These are phyloP conservation scores for Apiotrichum veenhuisii DNA, from an alignment of 1,284 basidiomycete genomes.

Conservation along the genomic window DNA sequence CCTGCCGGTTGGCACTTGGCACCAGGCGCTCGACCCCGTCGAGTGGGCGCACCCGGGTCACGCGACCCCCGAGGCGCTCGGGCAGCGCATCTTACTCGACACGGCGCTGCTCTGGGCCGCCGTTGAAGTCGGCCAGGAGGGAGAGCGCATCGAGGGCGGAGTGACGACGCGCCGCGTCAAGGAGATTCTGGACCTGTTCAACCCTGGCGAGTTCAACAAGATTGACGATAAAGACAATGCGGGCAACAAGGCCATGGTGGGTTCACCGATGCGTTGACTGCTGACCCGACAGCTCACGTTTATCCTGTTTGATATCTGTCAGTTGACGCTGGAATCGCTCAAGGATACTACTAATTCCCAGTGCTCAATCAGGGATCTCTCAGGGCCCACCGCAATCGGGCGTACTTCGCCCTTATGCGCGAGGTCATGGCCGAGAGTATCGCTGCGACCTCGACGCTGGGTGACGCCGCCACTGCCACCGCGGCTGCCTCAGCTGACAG, in stretches of 20 bases:
- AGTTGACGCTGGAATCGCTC: background rate
- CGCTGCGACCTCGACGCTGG: background rate
- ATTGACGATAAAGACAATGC: slow-evolving; percentile 17
- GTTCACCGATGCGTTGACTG: background rate
- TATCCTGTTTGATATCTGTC: background rate
- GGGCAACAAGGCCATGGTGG: slow-evolving; percentile 23
- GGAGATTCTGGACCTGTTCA: background rate
- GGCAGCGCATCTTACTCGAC: slow-evolving; percentile 33
- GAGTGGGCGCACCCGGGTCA: slow-evolving; percentile 25
- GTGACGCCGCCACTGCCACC: background rate
- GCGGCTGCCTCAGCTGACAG: background rate
- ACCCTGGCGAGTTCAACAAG: background rate
- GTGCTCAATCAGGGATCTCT: background rate
- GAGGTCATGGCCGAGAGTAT: background rate
- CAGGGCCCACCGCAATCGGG: background rate
- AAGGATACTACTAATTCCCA: background rate
- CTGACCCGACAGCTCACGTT: slow-evolving; percentile 1
- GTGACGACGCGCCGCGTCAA: slow-evolving; percentile 1
- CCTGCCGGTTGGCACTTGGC: slow-evolving; percentile 19
- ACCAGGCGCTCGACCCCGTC: slow-evolving; percentile 19
- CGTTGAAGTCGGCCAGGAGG: slow-evolving; percentile 22
- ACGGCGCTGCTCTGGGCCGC: slow-evolving; percentile 37
- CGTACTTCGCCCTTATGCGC: background rate
- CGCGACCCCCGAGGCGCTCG: slow-evolving; percentile 19
- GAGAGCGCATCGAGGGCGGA: slow-evolving; percentile 16